Evolutionary conservation across 2,329 filamentous ascomycete species (phyloP).

Genomic region (Amphichorda felina): DNA sequence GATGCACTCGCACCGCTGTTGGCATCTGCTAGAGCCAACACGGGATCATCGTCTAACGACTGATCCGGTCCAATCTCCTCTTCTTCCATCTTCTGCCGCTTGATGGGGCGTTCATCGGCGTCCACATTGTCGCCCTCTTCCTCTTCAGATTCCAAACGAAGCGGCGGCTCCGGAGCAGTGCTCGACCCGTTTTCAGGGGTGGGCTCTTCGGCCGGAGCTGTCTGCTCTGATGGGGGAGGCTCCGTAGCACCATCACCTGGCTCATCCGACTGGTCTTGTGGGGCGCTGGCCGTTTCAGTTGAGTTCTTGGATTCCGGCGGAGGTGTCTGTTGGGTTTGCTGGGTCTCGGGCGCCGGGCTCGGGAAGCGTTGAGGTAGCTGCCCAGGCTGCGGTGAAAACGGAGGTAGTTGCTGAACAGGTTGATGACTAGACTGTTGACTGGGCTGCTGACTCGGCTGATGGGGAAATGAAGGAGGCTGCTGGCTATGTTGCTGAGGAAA

Average conservation of each 20-base stretch:
- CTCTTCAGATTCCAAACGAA: constrained; percentile 5
- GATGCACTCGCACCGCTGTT: constrained; percentile 22
- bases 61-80: constrained; percentile 18
- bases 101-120: constrained; percentile 21
- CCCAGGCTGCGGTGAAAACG: neutral
- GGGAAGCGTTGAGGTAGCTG: neutral
- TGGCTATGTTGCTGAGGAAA: constrained; percentile 2
- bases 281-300: neutral
- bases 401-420: neutral
- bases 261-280: too few species aligned
- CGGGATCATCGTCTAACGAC: constrained; percentile 32
- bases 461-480: constrained; percentile 2
- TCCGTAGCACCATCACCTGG: too few species aligned
- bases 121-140: constrained; percentile 13
- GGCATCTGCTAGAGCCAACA: constrained; percentile 28
- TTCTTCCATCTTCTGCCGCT: constrained; percentile 26
- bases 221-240: too few species aligned
- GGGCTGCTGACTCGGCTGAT: constrained; percentile 5
- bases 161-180: neutral
- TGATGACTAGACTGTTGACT: constrained; percentile 2
- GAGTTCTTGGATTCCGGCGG: neutral
- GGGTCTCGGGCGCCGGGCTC: neutral
- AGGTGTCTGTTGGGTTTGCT: neutral
- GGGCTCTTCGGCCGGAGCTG: neutral
- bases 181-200: neutral